Conservation (phyloP, 805 yeast species). For the Candida argentea region DNA sequence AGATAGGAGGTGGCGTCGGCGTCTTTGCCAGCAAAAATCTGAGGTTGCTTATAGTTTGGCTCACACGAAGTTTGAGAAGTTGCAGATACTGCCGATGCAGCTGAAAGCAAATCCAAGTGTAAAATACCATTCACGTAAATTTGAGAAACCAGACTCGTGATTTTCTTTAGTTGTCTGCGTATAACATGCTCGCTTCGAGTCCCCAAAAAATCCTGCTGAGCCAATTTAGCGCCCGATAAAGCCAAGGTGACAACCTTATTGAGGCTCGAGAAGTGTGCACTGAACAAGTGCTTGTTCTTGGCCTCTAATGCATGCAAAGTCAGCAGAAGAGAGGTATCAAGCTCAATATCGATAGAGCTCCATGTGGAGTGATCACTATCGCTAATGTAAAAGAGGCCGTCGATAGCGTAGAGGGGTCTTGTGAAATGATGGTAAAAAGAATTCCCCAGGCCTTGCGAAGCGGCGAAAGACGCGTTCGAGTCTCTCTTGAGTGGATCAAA, state of each 20-base stretch:
- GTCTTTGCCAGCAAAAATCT: constrained; percentile 20
- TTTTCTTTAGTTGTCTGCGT: constrained; percentile 38
- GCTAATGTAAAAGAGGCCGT: constrained; percentile 44
- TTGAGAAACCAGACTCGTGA: constrained; percentile 48
- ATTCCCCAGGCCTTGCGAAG: constrained; percentile 15
- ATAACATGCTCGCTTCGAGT: constrained; percentile 39
- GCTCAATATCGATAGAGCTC: constrained; percentile 42
- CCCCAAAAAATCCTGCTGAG: constrained; percentile 38
- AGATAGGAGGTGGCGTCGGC: constrained; percentile 15
- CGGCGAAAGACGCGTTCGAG: constrained; percentile 24
- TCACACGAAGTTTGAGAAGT: too few relatives aligned
- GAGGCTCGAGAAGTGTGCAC: constrained; percentile 41
- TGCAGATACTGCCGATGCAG: too few relatives aligned
- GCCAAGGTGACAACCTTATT: constrained; percentile 43
- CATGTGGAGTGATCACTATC: constrained; percentile 51
- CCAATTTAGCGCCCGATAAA: constrained; percentile 46
- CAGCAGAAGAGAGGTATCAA: constrained; percentile 37
- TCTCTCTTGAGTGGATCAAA: constrained; percentile 27
- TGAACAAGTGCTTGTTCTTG: constrained; percentile 41
- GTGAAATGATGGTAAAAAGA: constrained; percentile 32
- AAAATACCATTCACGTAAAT: constrained; percentile 56
- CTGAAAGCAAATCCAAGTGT: constrained; percentile 39
- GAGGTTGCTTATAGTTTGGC: constrained; percentile 11
- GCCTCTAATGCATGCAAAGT: constrained; percentile 42
- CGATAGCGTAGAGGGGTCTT: constrained; percentile 30